Conservation (phyloP, 108 stramenopile genomes). For the Skeletonema grethae region DNA sequence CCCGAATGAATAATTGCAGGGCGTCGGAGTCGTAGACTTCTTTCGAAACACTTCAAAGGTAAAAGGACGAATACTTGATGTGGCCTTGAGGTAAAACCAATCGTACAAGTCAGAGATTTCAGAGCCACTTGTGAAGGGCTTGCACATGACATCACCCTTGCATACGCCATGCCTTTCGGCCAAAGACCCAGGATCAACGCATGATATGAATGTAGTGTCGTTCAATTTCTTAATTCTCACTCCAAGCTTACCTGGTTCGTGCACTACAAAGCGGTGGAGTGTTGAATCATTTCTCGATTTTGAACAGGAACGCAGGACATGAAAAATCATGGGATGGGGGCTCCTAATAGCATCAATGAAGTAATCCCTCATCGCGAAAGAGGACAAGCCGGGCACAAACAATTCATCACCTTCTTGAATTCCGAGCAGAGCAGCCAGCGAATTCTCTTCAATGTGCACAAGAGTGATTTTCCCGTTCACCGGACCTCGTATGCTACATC, state of each 20-base stretch:
- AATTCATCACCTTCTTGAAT: background rate
- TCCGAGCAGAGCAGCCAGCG: background rate
- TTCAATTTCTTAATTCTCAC: background rate
- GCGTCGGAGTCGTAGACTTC: background rate
- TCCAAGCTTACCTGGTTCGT: constrained; percentile 12
- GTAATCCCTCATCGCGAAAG: background rate
- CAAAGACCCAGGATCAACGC: constrained; percentile 10
- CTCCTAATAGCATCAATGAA: background rate
- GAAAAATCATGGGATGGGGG: constrained; percentile 26
- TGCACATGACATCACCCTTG: constrained; percentile 25
- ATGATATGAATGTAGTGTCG: background rate
- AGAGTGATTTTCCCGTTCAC: background rate
- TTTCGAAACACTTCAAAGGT: constrained; percentile 25
- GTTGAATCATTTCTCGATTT: background rate
- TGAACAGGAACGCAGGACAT: constrained; percentile 15
- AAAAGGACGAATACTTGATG: constrained; percentile 19
- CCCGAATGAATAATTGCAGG: background rate
- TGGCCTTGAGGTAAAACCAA: constrained; percentile 4
- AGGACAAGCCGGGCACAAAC: background rate
- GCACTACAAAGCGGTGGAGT: constrained; percentile 28
- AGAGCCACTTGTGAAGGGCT: constrained; percentile 27
- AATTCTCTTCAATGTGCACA: background rate
- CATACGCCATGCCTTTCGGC: constrained; percentile 23
- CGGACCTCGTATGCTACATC: background rate
- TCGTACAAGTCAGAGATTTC: background rate